Base-by-base conservation (phyloP, 2,329 filamentous ascomycete species). In the Botryotinia calthae region DNA sequence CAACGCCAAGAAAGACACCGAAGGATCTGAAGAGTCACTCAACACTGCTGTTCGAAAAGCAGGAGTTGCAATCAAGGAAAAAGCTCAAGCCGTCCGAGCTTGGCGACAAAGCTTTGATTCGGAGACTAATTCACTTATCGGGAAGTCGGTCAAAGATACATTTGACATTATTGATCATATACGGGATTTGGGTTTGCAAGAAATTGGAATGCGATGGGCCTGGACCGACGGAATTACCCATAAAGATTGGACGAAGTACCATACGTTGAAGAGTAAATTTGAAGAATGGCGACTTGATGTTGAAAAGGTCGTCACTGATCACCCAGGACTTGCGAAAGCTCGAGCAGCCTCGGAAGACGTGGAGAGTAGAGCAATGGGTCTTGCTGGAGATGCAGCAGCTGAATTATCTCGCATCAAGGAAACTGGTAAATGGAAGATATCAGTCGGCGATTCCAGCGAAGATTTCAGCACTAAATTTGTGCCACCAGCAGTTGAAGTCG, bases 141-240 rank as follows among this genome's bases (percentile, higher is more conserved):
- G 84, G 72, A 84, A 86, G 70, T 88, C 90, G 12, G 85, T 89
- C 20, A 84, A 87, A 74, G 90, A 89, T 40, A 93, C 90, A 1
- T 83, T 93, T 12, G 88, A 90, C 75, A 88, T 92, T 20, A 85
- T 93, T 61, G 90, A 93, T 76, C 86, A 86, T 76, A 90, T 93
- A 70, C 88, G 90, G 61, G 89, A 92, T 75, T 83, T 92, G 42
- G 90, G 90, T 16, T 84, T 93, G 46, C 90, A 93, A 78, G 91
- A 93, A 78, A 90, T 93, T 67, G 91, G 91, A 59, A 91, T 92
- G 86, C 76, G 80, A 79, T 99, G 96, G 95, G 94, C 95, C 20
- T 97, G 93, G 91, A 96, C 94, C 84, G 94, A 98, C 73, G 94
- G 94, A 46, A 89, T 99, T 74, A 97, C 95, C 1, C 98, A 99